Evolutionary conservation across 169 alveolate genomes (phyloP).

Genomic region (Eimeria brunetti): DNA sequence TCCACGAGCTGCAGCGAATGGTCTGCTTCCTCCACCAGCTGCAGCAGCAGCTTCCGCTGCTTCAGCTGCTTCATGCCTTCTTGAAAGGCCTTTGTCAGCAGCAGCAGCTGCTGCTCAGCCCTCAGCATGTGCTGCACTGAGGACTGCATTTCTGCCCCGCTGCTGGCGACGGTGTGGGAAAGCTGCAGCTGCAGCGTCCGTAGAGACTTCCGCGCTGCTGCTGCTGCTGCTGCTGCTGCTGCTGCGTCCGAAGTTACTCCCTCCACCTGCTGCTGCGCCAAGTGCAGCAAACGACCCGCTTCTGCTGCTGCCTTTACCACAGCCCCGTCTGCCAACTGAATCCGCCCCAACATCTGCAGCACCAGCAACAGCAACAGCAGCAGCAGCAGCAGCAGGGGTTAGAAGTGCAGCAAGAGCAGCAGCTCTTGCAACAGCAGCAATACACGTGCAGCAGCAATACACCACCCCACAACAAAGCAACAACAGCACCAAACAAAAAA

Average conservation of each 20-base stretch:
- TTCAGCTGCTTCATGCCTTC: constrained; percentile 13
- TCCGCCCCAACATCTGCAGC: background rate
- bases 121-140: constrained; percentile 7
- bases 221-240: background rate
- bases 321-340: background rate
- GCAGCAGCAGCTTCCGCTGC: background rate
- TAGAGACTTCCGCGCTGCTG: background rate
- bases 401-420: background rate
- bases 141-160: constrained; percentile 39
- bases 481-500: too few relatives aligned
- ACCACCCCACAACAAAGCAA: background rate
- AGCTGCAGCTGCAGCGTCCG: background rate
- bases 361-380: background rate
- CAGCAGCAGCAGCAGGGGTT: constrained; percentile 21
- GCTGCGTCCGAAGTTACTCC: background rate
- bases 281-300: background rate
- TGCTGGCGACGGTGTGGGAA: background rate
- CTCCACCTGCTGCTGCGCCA: background rate
- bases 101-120: background rate
- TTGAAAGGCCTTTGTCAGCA: background rate
- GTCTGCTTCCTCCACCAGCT: background rate
- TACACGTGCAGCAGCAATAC: background rate
- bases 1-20: too few relatives aligned
- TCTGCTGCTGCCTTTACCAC: background rate
- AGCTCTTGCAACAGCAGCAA: too few relatives aligned